A percentile compares a stretch with the other conserved stretches of the same genome.
These are phyloP conservation scores for Teunomyces tritomae DNA, from an alignment of 805 yeast genomes.

Conservation along the genomic window DNA sequence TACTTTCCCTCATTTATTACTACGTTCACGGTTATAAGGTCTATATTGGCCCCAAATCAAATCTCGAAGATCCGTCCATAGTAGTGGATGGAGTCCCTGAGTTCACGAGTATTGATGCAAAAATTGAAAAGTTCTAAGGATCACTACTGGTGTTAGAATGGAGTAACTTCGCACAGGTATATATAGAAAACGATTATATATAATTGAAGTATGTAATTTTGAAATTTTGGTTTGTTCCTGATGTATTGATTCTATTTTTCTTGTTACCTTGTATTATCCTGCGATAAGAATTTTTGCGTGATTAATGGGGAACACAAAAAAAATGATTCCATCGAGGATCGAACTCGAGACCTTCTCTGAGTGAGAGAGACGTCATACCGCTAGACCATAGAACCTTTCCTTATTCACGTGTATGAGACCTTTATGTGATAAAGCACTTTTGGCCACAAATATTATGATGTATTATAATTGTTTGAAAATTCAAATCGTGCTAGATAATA, in stretches of 20 bases:
- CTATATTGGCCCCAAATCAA: constrained; percentile 53
- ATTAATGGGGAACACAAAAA: no score
- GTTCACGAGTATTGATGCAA: not conserved
- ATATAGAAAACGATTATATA: no score
- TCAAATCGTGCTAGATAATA: not conserved
- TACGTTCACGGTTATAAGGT: constrained; percentile 49
- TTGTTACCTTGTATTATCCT: no score
- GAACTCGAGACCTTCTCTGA: constrained; percentile 17
- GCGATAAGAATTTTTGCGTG: no score
- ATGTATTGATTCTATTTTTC: no score
- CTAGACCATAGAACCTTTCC: constrained; percentile 13
- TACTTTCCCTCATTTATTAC: constrained; percentile 52
- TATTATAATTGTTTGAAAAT: not conserved
- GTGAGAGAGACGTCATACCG: constrained; percentile 18
- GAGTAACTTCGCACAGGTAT: no score
- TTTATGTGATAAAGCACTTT: no score
- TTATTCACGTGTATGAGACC: not conserved
- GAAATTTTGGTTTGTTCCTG: no score
- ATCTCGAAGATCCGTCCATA: constrained; percentile 7
- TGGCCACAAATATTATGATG: not conserved
- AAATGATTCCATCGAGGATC: constrained; percentile 16
- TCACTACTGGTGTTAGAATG: not conserved
- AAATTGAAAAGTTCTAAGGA: not conserved
- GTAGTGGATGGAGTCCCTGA: not conserved
- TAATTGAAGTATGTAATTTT: no score